Conservation (phyloP, 2,329 filamentous ascomycete species). For the Conoideocrella luteorostrata region DNA sequence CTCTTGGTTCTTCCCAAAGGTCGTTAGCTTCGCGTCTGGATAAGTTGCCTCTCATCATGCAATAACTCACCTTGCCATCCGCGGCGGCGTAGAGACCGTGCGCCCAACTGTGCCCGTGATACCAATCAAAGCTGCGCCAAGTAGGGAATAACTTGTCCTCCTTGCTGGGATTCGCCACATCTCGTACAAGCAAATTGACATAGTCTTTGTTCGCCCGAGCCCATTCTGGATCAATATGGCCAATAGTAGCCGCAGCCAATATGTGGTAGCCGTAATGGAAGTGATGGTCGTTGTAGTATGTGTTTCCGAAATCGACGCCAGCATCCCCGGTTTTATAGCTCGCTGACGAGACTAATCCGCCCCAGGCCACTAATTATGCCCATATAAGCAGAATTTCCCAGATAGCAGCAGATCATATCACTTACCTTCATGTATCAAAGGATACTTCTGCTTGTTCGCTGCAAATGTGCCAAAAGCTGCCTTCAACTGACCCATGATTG, state of each 20-base stretch:
- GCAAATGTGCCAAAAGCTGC: slow-evolving; percentile 59
- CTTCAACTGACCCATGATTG: slow-evolving; percentile 57
- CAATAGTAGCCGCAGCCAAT: slow-evolving; percentile 77
- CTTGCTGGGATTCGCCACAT: slow-evolving; percentile 68
- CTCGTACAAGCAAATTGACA: slow-evolving; percentile 78
- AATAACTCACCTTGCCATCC: slow-evolving; percentile 58
- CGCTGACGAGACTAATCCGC: slow-evolving; percentile 71
- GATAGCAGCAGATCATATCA: slow-evolving; percentile 6
- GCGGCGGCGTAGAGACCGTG: slow-evolving; percentile 65
- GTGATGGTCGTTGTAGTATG: slow-evolving; percentile 71
- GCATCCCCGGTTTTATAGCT: slow-evolving; percentile 63
- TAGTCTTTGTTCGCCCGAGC: slow-evolving; percentile 65
- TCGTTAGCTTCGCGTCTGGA: slow-evolving; percentile 2
- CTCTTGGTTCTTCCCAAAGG: slow-evolving; percentile 56
- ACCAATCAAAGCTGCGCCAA: slow-evolving; percentile 86
- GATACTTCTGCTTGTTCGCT: slow-evolving; percentile 60
- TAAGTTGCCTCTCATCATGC: too few relatives aligned
- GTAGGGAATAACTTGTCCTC: slow-evolving; percentile 73
- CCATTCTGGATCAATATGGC: slow-evolving; percentile 71
- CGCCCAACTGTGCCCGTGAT: slow-evolving; percentile 89
- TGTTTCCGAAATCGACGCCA: slow-evolving; percentile 82
- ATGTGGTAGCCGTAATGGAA: slow-evolving; percentile 87
- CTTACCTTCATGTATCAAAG: slow-evolving; percentile 58
- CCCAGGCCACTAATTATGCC: slow-evolving; percentile 54
- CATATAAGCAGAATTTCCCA: background rate